Conservation (phyloP, 2,329 filamentous ascomycete genomes). For the Lizonia empirigonia region DNA sequence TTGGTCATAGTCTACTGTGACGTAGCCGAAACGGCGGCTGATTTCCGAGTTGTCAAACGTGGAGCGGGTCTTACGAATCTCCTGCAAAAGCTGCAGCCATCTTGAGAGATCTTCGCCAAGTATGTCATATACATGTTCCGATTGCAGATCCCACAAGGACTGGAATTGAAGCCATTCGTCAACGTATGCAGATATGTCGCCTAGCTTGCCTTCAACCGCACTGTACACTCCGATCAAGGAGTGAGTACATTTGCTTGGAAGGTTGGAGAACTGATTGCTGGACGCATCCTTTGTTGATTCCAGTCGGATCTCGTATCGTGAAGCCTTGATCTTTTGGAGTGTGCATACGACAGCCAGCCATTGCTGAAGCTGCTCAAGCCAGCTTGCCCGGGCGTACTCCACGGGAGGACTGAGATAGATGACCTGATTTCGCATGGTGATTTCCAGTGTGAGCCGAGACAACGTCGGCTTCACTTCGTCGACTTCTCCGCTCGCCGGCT, state of each 20-base stretch:
- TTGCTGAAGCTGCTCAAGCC: slow-evolving; percentile 88
- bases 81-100: slow-evolving; percentile 95
- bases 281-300: slow-evolving; percentile 67
- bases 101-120: slow-evolving; percentile 88
- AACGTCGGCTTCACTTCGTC: slow-evolving; percentile 62
- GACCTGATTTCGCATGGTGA: slow-evolving; percentile 97
- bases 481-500: slow-evolving; percentile 53
- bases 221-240: slow-evolving; percentile 80
- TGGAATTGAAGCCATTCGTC: slow-evolving; percentile 99
- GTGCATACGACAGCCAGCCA: slow-evolving; percentile 95
- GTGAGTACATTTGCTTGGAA: slow-evolving; percentile 82
- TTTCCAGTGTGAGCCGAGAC: slow-evolving; percentile 80
- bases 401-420: slow-evolving; percentile 95
- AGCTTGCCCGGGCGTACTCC: slow-evolving; percentile 88
- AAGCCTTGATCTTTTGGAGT: slow-evolving; percentile 90
- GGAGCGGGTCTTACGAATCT: slow-evolving; percentile 91
- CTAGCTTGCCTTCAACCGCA: slow-evolving; percentile 81
- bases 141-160: slow-evolving; percentile 95
- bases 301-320: slow-evolving; percentile 88
- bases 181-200: slow-evolving; percentile 81
- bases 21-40: slow-evolving; percentile 88
- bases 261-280: slow-evolving; percentile 73
- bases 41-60: slow-evolving; percentile 98
- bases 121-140: slow-evolving; percentile 91
- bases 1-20: slow-evolving; percentile 97